Evolutionary conservation across 2,329 filamentous ascomycete species (phyloP), one percentile per base, ranked within the genome.

Genomic region (Myriosclerotinia duriaeana): DNA sequence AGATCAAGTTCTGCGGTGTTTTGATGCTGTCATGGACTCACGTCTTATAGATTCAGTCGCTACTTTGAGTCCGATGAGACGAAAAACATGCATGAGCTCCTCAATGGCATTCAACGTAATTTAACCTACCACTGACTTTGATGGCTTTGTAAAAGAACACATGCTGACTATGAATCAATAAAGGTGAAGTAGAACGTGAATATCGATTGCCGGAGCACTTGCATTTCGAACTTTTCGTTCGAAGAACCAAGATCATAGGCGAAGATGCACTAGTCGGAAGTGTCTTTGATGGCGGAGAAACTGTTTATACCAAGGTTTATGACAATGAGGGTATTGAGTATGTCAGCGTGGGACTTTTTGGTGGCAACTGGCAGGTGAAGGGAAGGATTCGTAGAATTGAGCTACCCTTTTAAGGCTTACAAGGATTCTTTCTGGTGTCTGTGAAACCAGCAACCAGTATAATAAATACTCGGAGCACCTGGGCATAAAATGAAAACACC

Each of bases 271-370:
- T 44, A 2, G 22, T 56, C 4, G 54, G n/a, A 56, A 42, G 38
- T 5, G 15, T 44, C 8, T 56, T 56, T 56, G 22, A 30, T 42
- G 54, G 38, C 5, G 54, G 53, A 55, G 34, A 55, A 55, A 40
- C 53, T 14, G 53, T 55, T 36, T 40, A 55, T 55, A 11, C 53
- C 15, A 55, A 40, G 53, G 8, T 14, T n/a, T 54, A 34, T 54
- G 30, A 54, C 17, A 15, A 36, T 1, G 30, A 54, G 5, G 53
- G 53, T 2, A 8, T 22, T 22, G 20, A 55, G 36, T 22, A 38
- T n/a, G 20, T 38, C 5, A 12, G 34, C 5, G 36, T 11, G 38
- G 34, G 53, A 38, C 1, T 8, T 2, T 38, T 22, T 38, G 34
- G 12, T n/a, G 42, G 38, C 38, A 6, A 14, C 5, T 54, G 17